Evolutionary conservation across 2,329 filamentous ascomycete species (phyloP), one percentile per base, ranked within the genome.

Genomic region (Fusarium sp.): DNA sequence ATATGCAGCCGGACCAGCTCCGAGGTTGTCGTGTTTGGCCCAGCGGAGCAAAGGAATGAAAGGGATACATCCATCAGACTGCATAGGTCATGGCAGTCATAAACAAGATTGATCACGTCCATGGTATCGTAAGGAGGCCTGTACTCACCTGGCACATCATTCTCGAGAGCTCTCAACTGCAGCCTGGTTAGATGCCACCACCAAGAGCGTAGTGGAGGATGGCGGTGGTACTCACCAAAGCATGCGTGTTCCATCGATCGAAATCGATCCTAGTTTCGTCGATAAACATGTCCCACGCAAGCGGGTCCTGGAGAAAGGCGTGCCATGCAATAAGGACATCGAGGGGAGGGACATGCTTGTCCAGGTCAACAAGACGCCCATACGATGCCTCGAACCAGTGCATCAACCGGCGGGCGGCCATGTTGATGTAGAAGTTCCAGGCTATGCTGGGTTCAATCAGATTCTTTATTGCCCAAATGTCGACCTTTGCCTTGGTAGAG

Each of bases 351-450:
- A 62, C 48, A 2, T 49, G 22, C 6, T 31, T 45, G 7, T 32
- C 28, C 13, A 65, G 35, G 28, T 28, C 6, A 29, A 53, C 35
- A 4, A 39, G 25, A 2, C 36, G 13, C 7, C 38, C 25, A 5
- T 41, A 41, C 1, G 61, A 56, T 3, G 40, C 41, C 22, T 55
- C 44, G 22, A 62, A 41, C 57, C 68, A 70, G 28, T 39, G 19
- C 3, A 46, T 12, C 9, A 61, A 40, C 11, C 66, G 45, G 10
- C 48, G 22, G 13, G 56, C 47, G 7, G 47, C 54, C 35, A 54
- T 52, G 32, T 69, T 68, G 43, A 69, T 51, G 39, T 65, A 70
- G 29, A 58, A 65, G 3, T 11, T 57, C 65, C 65, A 70, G 13
- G 60, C 58, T 26, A 36, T 35, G 10, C 44, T 32, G 10, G 55